These are phyloP conservation scores for Phytopythium oedochilum DNA, from an alignment of 352 stramenopile species.

Conservation along the genomic window DNA sequence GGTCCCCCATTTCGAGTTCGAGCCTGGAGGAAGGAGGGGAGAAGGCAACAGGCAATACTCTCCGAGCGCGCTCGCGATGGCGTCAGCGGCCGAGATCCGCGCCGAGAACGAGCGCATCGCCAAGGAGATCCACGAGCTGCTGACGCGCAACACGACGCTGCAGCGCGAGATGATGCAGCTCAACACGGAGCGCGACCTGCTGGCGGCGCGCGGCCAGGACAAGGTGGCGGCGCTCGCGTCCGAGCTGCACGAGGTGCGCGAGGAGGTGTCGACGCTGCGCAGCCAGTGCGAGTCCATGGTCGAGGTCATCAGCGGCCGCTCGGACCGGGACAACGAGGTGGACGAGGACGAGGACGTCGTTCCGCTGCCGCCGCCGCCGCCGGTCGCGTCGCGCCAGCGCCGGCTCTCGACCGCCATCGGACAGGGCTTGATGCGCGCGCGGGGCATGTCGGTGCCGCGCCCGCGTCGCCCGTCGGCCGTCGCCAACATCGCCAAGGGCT, in stretches of 20 bases:
- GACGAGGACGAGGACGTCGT: constrained; percentile 17
- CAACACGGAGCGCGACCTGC: constrained; percentile 38
- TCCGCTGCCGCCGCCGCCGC: constrained; percentile 5
- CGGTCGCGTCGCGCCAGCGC: constrained; percentile 2
- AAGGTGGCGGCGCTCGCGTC: constrained; percentile 38
- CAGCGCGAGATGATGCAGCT: constrained; percentile 56
- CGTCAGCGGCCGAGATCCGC: constrained; percentile 28
- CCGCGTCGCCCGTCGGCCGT: constrained; percentile 20
- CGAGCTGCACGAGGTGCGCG: constrained; percentile 36
- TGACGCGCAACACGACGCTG: constrained; percentile 56
- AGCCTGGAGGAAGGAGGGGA: not conserved
- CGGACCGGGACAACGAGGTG: constrained; percentile 18
- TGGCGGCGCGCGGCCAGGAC: constrained; percentile 30
- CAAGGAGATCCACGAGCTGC: constrained; percentile 53
- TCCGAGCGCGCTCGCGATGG: constrained; percentile 10
- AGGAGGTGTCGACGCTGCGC: constrained; percentile 30
- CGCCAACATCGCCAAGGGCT: constrained; percentile 20
- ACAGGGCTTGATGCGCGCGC: constrained; percentile 21
- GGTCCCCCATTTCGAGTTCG: not conserved
- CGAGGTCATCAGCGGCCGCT: constrained; percentile 20
- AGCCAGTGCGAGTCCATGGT: constrained; percentile 40
- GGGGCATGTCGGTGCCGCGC: constrained; percentile 29
- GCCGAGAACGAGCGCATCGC: constrained; percentile 55
- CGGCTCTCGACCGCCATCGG: constrained; percentile 24
- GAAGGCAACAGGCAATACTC: too few relatives aligned